Base-by-base conservation (phyloP, 2,329 filamentous ascomycete species). In the Paracorniculantispora psalliotae region DNA sequence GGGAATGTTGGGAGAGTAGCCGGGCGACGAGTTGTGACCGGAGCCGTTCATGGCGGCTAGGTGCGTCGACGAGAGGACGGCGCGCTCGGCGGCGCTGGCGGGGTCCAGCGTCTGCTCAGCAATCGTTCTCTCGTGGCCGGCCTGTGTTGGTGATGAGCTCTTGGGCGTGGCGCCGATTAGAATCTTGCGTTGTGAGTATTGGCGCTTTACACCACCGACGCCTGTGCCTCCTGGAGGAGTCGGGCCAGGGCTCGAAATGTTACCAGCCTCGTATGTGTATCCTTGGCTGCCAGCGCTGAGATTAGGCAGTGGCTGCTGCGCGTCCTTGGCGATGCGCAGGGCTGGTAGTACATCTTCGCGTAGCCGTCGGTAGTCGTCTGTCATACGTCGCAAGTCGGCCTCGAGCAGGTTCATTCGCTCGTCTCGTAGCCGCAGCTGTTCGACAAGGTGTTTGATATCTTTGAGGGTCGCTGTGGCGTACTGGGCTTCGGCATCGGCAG, bases 311-410 rank as follows among this genome's bases (percentile, higher is more conserved):
- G 93, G 93, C 69, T 96, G 91, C 64, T 92, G 90, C 66, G 89
- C 89, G 71, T 97, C 92, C 76, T 97, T 97, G 67, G 88, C 89
- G 68, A 96, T 86, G 63, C 92, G 90, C 68, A 97, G 85, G 21
- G 96, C 88, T 3, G 94, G 93, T 33, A 97, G 80, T 69, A 97
- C 85, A 69, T 99, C 94, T 73, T 97, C 93, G 59, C 94, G 84
- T 63, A 99, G 76, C 65, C 91, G 88, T 66, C 89, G 84, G 71
- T 96, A 96, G 70, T 97, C 92, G 43, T 97, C 91, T 13, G 88
- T 88, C 67, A 97, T 82, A 62, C 89, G 86, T 63, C 89, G 86
- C 69, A 97, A 75, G 69, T 97, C 92, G 60, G 87, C 83, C 73
- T 97, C 93, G 26, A 93, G 83, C 46, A 90, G 79, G 63, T 85